Evolutionary conservation across 192 early-diverging fungal genomes (phyloP), one percentile per base, ranked within the genome.

Genomic region (Umbelopsis isabellina): DNA sequence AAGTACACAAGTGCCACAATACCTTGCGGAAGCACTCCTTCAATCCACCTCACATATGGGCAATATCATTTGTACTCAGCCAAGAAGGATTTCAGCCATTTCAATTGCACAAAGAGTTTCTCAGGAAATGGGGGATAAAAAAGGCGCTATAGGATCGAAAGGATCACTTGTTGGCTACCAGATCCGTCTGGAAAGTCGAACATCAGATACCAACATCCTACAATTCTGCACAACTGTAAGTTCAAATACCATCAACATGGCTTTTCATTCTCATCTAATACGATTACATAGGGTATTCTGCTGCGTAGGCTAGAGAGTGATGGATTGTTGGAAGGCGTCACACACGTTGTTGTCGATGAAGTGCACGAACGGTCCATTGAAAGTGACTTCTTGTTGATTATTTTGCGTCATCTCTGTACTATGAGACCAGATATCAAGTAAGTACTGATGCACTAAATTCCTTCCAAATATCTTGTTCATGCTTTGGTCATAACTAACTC

Each of bases 1-100:
- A 76, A 88, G 86, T 73, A 94, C 93, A 13, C 93, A 94, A 75
- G 85, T 93, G 33, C 93, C 93, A 5, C 92, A 94, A 70, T 93
- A 90, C 76, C 46, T 94, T 13, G 80, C 91, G 0, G 91, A 93
- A 71, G 52, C 75, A 21, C 78, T 87, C 49, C 71, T 94, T 3
- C 65, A 49, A 27, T 41, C 30, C n/a, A 74, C 75, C 0, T 51
- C 61, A 3, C 84, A 49, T 15, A 22, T 5, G 2, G 76, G 84
- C 64, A 73, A 84, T 51, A 79, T 88, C 61, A 74, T 83, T 25
- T 93, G 83, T 72, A 88, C 84, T 8, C 91, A 93, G 80, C 92
- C 93, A 10, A 83, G 92, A 25, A 79, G 91, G 65, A 93, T 95
- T 50, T 93, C 92, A 20, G 92, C 92, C 49, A 86, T 86, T 55